phyloP scores from a whole-genome alignment of 2,329 filamentous ascomycete species.

The Talaromyces sp. region DNA sequence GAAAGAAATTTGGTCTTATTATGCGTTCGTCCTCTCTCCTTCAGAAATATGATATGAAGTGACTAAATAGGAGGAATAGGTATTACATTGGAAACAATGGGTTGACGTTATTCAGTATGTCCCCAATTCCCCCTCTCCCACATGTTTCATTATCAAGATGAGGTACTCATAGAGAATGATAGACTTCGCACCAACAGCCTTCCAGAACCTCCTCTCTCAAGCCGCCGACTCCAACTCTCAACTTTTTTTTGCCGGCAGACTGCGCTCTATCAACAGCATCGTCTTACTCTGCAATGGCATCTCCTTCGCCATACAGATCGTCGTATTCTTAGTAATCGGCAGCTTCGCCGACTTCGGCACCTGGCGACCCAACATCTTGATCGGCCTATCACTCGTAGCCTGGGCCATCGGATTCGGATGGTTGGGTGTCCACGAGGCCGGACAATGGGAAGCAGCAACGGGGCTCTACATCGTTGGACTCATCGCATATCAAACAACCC shows the following conservation, averaged over 20 bases:
- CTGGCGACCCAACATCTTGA: slow-evolving; percentile 61
- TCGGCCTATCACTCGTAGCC: slow-evolving; percentile 58
- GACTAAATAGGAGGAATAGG: slow-evolving; percentile 22
- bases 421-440: slow-evolving; percentile 60
- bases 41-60: neutral
- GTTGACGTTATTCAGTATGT: slow-evolving; percentile 54
- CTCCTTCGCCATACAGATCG: slow-evolving; percentile 63
- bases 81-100: slow-evolving; percentile 69
- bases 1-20: slow-evolving; percentile 57
- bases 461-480: slow-evolving; percentile 65
- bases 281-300: slow-evolving; percentile 65
- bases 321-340: slow-evolving; percentile 47
- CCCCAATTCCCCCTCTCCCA: too few relatives aligned
- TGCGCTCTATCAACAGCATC: slow-evolving; percentile 62
- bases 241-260: slow-evolving; percentile 54
- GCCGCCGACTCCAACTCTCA: slow-evolving; percentile 55
- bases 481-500: slow-evolving; percentile 63
- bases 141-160: too few relatives aligned
- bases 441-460: slow-evolving; percentile 58
- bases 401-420: slow-evolving; percentile 65
- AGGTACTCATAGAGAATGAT: too few relatives aligned
- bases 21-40: slow-evolving; percentile 35
- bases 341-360: slow-evolving; percentile 61
- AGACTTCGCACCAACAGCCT: slow-evolving; percentile 61
- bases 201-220: slow-evolving; percentile 62